Base-by-base conservation (phyloP, 257 asterid genomes). In the Nyctanthes arbortristis region DNA sequence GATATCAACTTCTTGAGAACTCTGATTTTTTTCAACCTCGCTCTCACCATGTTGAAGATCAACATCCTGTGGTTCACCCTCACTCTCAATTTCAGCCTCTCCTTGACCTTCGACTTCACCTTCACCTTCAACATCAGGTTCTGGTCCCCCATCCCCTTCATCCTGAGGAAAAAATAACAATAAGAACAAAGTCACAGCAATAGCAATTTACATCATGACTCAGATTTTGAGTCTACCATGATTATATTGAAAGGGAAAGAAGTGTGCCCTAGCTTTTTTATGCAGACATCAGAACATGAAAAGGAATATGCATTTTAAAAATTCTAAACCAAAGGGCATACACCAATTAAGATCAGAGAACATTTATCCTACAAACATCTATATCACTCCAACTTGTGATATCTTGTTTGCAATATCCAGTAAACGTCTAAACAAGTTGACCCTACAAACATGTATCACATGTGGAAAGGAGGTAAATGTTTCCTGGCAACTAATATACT, bases 1-100 rank as follows among this genome's bases (percentile, higher is more conserved):
- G 69, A 82, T 72, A 69, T 83, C 97, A 74, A 87, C 82, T 74
- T 87, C 97, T 67, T 84, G 96, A 63, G 95, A 87, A 79, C 95
- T 85, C 81, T 81, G 87, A 39, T 86, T 95, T 73, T 89, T 86
- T 84, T 94, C 99, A 34, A 81, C 89, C 79, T 88, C 96, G 43
- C 96, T 88, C 82, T 93, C 97, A 27, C 80, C 96, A 14, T 62
- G 89, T 66, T 74, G 74, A 37, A 70, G 86, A 72, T 88, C 86
- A 49, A 71, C 78, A 35, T 87, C 93, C 52, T 74, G 92, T 61
- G 85, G 80, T 77, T 90, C 95, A 63, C 79, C 97, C 66, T 89
- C 97, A 62, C 85, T 85, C 84, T 88, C 96, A 69, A 89, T 61
- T 66, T 86, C 97, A 7, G 76, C 89, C 72, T 88, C 91, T 52